Evolutionary conservation across 257 asterid genomes (phyloP).

Genomic region (Gardenia jasminoides): DNA sequence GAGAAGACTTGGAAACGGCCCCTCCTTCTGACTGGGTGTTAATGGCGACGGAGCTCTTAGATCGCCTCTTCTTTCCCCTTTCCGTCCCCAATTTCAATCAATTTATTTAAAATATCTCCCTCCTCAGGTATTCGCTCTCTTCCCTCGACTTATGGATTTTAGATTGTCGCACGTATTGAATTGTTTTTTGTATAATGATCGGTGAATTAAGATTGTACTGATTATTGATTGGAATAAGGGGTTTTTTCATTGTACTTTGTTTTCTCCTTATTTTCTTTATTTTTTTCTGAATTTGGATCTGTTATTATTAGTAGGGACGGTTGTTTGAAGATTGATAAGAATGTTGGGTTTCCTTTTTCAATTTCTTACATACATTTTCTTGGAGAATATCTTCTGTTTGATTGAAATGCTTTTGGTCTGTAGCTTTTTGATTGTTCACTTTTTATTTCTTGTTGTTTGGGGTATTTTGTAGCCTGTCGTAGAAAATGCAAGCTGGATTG

Average conservation of each 20-base stretch:
- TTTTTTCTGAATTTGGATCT: neutral
- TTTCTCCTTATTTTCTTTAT: too few relatives aligned
- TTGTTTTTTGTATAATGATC: neutral
- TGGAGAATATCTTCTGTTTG: too few relatives aligned
- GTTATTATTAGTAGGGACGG: neutral
- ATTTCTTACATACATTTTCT: neutral
- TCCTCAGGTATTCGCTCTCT: too few relatives aligned
- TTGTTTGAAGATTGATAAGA: too few relatives aligned
- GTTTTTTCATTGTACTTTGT: neutral
- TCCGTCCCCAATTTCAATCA: neutral
- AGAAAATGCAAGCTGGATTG: neutral
- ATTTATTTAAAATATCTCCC: neutral
- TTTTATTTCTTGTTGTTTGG: too few relatives aligned
- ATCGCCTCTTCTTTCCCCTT: constrained; percentile 7
- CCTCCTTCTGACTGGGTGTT: constrained; percentile 14
- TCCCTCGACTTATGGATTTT: too few relatives aligned
- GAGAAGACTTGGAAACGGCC: constrained; percentile 22
- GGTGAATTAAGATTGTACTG: neutral
- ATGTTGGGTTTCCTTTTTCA: neutral
- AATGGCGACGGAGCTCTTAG: constrained; percentile 26
- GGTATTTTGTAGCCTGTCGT: too few relatives aligned
- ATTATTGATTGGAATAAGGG: neutral
- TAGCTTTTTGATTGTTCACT: too few relatives aligned
- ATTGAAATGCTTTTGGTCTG: too few relatives aligned
- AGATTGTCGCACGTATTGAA: neutral